phyloP scores from a whole-genome alignment of 139 green algal genomes.

The Volvox africanus region DNA sequence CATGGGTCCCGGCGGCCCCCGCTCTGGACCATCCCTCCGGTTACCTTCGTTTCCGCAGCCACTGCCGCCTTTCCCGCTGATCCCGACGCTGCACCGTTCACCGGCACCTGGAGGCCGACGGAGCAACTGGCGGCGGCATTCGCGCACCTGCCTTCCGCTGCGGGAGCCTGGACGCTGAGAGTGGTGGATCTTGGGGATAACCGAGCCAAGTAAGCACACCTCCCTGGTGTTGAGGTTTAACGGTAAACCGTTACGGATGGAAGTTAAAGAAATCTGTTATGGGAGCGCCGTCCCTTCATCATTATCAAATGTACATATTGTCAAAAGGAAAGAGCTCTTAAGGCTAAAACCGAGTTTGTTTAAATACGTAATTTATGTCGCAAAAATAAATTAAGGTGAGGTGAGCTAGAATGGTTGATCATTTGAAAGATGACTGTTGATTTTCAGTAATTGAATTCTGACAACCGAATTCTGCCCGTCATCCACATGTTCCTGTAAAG shows the following conservation, averaged over 20 bases:
- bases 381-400: too few species aligned
- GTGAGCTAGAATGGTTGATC: too few species aligned
- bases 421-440: too few species aligned
- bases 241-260: not conserved
- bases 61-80: not conserved
- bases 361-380: too few species aligned
- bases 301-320: too few species aligned
- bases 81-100: constrained; percentile 5
- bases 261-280: not conserved
- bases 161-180: constrained; percentile 8
- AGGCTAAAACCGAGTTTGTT: too few species aligned
- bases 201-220: not conserved
- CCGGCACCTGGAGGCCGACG: not conserved
- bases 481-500: not conserved
- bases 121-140: not conserved
- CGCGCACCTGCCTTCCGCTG: not conserved
- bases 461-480: not conserved
- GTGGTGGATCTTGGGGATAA: constrained; percentile 6
- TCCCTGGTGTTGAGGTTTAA: not conserved
- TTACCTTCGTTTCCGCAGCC: not conserved
- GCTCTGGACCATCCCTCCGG: too few species aligned
- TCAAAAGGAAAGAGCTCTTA: not conserved
- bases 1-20: too few species aligned
- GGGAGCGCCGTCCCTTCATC: too few species aligned
- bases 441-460: not conserved